Evolutionary conservation across 495 filamentous ascomycete species (phyloP).

Genomic region (Tetracladium setigerum): DNA sequence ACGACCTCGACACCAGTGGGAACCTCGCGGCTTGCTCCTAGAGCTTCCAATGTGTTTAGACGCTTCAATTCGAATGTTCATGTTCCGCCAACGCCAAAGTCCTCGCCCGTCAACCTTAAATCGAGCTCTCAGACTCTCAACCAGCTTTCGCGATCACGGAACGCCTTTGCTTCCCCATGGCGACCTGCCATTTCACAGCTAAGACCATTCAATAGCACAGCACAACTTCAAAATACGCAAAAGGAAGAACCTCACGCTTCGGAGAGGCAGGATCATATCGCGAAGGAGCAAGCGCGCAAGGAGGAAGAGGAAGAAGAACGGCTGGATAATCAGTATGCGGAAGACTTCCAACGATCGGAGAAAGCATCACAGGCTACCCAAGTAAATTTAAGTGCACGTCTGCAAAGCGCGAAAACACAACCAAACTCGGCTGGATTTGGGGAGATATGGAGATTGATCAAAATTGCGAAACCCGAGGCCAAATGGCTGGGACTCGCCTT

Average conservation of each 20-base stretch:
- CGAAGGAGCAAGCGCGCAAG: conserved; percentile 17
- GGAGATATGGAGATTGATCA: conserved; percentile 82
- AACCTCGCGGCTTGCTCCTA: not conserved
- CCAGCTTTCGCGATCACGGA: not conserved
- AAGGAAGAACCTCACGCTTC: conserved; percentile 12
- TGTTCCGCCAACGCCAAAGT: not conserved
- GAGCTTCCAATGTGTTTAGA: not conserved
- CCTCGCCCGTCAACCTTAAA: not conserved
- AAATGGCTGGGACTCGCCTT: conserved; percentile 75
- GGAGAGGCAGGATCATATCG: conserved; percentile 19
- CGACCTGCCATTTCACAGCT: conserved; percentile 18
- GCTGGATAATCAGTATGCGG: conserved; percentile 10
- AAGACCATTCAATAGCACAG: conserved; percentile 17
- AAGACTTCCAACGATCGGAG: conserved; percentile 34
- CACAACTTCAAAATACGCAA: conserved; percentile 10
- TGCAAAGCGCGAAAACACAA: conserved; percentile 66
- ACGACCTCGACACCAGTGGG: not conserved
- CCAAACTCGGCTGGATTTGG: conserved; percentile 56
- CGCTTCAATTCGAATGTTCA: conserved; percentile 11
- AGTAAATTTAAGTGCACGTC: conserved; percentile 77
- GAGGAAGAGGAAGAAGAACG: conserved; percentile 20
- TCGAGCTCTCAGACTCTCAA: not conserved
- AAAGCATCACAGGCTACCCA: conserved; percentile 83
- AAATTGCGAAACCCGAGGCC: conserved; percentile 79
- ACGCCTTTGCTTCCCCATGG: conserved; percentile 15